A percentile compares a stretch with the other conserved stretches of the same genome.
Evolutionary conservation across 1,284 basidiomycete genomes (phyloP).

Genomic region (Austroboletus rostrupii): DNA sequence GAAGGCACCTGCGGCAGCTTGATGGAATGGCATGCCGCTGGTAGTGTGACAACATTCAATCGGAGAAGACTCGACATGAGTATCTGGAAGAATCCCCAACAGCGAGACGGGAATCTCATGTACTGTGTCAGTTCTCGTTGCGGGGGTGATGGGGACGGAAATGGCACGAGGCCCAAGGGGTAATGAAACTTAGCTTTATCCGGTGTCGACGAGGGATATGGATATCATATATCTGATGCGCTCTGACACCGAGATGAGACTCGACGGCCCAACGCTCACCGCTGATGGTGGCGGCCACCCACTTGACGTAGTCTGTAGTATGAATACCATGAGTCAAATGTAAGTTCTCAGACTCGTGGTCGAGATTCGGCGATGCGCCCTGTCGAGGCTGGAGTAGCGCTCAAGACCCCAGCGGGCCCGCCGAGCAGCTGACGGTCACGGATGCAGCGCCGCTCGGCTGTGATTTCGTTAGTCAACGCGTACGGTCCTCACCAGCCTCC

Average conservation of each 20-base stretch:
- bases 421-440: no score
- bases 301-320: constrained; percentile 3
- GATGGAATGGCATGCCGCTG: constrained; percentile 9
- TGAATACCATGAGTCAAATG: constrained; percentile 5
- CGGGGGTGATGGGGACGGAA: constrained; percentile 23
- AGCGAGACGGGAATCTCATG: constrained; percentile 17
- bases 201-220: constrained; percentile 6
- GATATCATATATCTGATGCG: constrained; percentile 16
- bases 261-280: constrained; percentile 7
- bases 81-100: constrained; percentile 7
- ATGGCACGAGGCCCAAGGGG: constrained; percentile 14
- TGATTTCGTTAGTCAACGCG: neutral
- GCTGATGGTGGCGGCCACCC: constrained; percentile 4
- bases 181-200: constrained; percentile 26
- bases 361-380: constrained; percentile 13
- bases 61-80: constrained; percentile 21
- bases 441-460: constrained; percentile 7
- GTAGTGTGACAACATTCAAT: constrained; percentile 19
- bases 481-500: neutral
- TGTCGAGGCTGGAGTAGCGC: constrained; percentile 9
- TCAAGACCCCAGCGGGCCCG: constrained; percentile 7
- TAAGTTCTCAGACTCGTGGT: constrained; percentile 20
- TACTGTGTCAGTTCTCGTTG: constrained; percentile 15
- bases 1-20: constrained; percentile 3
- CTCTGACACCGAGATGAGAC: constrained; percentile 28